phyloP scores from a whole-genome alignment of 345 rosid species.

The Gossypium anomalum region DNA sequence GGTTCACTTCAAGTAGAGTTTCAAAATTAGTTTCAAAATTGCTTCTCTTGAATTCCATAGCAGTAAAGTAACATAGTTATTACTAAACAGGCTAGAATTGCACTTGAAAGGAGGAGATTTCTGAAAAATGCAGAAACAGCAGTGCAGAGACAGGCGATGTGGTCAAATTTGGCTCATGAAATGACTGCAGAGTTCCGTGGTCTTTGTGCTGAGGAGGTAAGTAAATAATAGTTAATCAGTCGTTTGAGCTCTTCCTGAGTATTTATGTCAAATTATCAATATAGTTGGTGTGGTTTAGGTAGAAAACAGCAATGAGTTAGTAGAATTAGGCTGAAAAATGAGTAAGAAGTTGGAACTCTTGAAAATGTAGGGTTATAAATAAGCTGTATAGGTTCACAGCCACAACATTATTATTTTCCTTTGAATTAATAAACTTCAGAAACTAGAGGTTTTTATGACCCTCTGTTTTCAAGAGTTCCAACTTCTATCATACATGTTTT shows the following conservation, averaged over 20 bases:
- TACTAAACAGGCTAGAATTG: conserved; percentile 78
- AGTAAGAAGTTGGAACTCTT: neutral
- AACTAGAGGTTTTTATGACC: neutral
- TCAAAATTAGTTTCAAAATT: neutral
- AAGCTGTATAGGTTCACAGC: neutral
- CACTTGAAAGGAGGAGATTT: conserved; percentile 87
- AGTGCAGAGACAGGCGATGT: conserved; percentile 93
- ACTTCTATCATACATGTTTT: neutral
- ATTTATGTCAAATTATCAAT: neutral
- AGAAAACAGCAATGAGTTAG: neutral
- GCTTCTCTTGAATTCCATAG: conserved; percentile 3
- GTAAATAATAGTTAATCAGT: conserved; percentile 9
- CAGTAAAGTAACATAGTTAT: conserved; percentile 18
- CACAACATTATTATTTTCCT: neutral
- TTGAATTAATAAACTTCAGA: neutral
- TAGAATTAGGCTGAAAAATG: neutral
- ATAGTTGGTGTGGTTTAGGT: neutral
- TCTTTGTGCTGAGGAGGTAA: conserved; percentile 99
- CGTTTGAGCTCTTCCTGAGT: neutral
- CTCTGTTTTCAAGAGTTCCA: neutral
- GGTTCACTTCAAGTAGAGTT: neutral
- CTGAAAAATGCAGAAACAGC: conserved; percentile 93
- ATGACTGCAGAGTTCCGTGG: conserved; percentile 99
- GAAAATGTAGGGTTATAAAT: neutral
- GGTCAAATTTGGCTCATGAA: conserved; percentile 98